Percentiles rank a stretch among this genome's conserved stretches.
These are phyloP conservation scores for Abortiporus biennis DNA, from an alignment of 1,284 basidiomycete species.

Conservation along the genomic window DNA sequence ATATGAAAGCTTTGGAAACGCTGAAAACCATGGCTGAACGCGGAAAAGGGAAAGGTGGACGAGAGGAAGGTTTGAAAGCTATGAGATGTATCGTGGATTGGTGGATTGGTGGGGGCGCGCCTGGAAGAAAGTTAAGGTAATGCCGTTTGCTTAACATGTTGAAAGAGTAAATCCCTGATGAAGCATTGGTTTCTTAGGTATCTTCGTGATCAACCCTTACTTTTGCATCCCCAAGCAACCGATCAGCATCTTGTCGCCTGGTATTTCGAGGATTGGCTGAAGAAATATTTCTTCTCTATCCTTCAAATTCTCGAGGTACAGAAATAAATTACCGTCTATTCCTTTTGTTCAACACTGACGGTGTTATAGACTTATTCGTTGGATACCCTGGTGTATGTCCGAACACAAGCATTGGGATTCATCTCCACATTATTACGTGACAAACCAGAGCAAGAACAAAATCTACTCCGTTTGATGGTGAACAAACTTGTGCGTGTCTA, in stretches of 20 bases:
- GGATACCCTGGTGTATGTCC: slow-evolving; percentile 86
- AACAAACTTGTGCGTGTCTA: slow-evolving; percentile 80
- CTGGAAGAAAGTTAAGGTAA: slow-evolving; percentile 77
- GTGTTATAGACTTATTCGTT: slow-evolving; percentile 66
- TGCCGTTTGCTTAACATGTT: slow-evolving; percentile 17
- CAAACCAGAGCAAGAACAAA: slow-evolving; percentile 97
- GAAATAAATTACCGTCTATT: slow-evolving; percentile 8
- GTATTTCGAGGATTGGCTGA: slow-evolving; percentile 97
- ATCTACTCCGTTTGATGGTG: slow-evolving; percentile 85
- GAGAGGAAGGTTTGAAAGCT: slow-evolving; percentile 90
- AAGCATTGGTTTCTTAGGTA: slow-evolving; percentile 59
- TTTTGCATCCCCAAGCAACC: slow-evolving; percentile 54
- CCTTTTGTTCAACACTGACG: slow-evolving; percentile 11
- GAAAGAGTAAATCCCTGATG: neutral
- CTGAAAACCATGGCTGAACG: slow-evolving; percentile 74
- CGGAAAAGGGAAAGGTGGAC: slow-evolving; percentile 76
- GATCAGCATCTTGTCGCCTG: slow-evolving; percentile 78
- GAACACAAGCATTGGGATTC: slow-evolving; percentile 51
- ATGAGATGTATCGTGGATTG: slow-evolving; percentile 91
- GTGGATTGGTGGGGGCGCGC: slow-evolving; percentile 90
- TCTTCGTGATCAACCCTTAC: slow-evolving; percentile 87
- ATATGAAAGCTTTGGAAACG: slow-evolving; percentile 74
- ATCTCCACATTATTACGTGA: slow-evolving; percentile 80
- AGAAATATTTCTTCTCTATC: slow-evolving; percentile 93
- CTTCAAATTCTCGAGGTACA: slow-evolving; percentile 85